Evolutionary conservation across 2,329 filamentous ascomycete genomes (phyloP).

Genomic region (Diaporthe destruens): DNA sequence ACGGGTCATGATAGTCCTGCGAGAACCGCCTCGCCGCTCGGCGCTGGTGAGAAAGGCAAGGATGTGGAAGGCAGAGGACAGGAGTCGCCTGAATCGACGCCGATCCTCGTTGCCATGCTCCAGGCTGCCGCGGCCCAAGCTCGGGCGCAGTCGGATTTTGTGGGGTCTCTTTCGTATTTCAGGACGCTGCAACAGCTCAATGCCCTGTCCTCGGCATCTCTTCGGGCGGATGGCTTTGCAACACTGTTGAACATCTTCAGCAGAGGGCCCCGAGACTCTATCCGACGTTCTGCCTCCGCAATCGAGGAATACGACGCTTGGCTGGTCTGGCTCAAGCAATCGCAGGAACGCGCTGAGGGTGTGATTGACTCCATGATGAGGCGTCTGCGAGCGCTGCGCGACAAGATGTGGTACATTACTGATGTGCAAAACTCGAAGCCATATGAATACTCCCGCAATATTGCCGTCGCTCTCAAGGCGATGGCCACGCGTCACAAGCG

Average conservation of each 20-base stretch:
- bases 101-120: constrained; percentile 78
- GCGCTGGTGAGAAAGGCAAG: constrained; percentile 47
- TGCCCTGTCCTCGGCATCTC: constrained; percentile 68
- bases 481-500: constrained; percentile 80
- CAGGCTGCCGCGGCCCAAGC: constrained; percentile 82
- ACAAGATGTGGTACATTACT: constrained; percentile 99
- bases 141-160: constrained; percentile 83
- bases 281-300: constrained; percentile 76
- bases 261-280: constrained; percentile 76
- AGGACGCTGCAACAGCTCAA: constrained; percentile 82
- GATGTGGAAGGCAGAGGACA: constrained; percentile 49
- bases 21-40: constrained; percentile 38
- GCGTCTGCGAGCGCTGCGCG: constrained; percentile 79
- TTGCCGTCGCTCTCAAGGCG: constrained; percentile 88
- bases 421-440: constrained; percentile 91
- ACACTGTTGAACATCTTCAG: constrained; percentile 81
- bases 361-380: constrained; percentile 81
- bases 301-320: constrained; percentile 85
- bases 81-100: constrained; percentile 57
- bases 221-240: constrained; percentile 77
- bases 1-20: constrained; percentile 46
- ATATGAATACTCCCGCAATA: constrained; percentile 88
- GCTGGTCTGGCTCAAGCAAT: constrained; percentile 87
- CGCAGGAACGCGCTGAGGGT: constrained; percentile 81
- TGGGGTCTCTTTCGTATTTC: constrained; percentile 88